These are phyloP conservation scores for Santalum album DNA, from an alignment of 164 flowering plant genomes.

Conservation along the genomic window DNA sequence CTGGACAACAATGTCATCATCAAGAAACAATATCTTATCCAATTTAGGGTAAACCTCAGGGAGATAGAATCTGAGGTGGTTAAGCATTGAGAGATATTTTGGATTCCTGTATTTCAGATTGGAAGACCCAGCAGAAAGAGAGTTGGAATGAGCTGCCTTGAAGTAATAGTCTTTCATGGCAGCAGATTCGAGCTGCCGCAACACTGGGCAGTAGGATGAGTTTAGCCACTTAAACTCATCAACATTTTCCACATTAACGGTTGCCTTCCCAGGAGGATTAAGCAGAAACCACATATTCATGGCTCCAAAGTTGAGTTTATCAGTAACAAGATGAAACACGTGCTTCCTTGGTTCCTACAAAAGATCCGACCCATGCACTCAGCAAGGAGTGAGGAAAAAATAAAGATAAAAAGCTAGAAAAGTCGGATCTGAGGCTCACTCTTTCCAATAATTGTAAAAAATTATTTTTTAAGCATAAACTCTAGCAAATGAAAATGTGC, in stretches of 20 bases:
- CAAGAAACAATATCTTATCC: conserved; percentile 7
- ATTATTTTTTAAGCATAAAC: no score
- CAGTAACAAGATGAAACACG: not conserved
- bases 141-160: conserved; percentile 2
- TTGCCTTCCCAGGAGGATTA: conserved; percentile 1
- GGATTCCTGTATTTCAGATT: conserved; percentile 14
- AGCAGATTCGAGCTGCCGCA: conserved; percentile 2
- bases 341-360: conserved; percentile 2
- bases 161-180: conserved; percentile 3
- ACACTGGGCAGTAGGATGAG: conserved; percentile 4
- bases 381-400: no score
- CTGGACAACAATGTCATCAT: conserved; percentile 13
- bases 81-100: conserved; percentile 11
- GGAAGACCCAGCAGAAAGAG: conserved; percentile 4
- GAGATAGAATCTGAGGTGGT: conserved; percentile 12
- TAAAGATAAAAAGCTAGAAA: not conserved
- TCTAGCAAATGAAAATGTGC: no score
- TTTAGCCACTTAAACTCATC: conserved; percentile 4
- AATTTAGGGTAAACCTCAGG: conserved; percentile 12
- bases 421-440: not conserved
- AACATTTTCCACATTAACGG: not conserved
- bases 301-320: conserved; percentile 3
- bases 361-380: not conserved
- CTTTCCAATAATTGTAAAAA: no score
- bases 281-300: conserved; percentile 4